Evolutionary conservation across 2,329 filamentous ascomycete species (phyloP).

Genomic region (Colletotrichum cordylinicola): DNA sequence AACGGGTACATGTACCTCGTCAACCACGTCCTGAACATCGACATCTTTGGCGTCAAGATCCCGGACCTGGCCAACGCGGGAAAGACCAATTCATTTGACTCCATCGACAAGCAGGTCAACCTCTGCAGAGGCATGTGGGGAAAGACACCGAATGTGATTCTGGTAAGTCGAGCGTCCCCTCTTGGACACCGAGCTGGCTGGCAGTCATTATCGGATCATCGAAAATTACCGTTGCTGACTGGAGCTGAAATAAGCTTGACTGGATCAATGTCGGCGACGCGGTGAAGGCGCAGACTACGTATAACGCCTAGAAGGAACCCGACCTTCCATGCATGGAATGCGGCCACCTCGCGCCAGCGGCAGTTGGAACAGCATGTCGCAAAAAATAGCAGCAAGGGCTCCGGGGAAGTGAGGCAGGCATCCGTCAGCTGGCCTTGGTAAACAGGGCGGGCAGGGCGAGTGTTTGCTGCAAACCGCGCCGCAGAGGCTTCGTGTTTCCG

Average conservation of each 20-base stretch:
- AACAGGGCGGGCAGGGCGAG: not conserved
- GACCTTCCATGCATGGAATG: not conserved
- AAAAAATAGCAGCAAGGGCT: not conserved
- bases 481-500: not conserved
- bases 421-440: not conserved
- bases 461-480: not conserved
- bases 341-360: not conserved
- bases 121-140: constrained; percentile 31
- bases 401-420: not conserved
- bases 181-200: not conserved
- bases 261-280: constrained; percentile 46
- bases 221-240: constrained; percentile 4
- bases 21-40: constrained; percentile 44
- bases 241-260: constrained; percentile 41
- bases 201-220: not conserved
- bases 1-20: constrained; percentile 49
- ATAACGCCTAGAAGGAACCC: constrained; percentile 39
- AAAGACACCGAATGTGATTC: constrained; percentile 34
- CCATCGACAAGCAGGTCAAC: constrained; percentile 32
- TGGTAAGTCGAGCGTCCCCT: constrained; percentile 33
- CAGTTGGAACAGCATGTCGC: not conserved
- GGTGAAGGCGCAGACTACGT: constrained; percentile 38
- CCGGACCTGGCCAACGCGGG: constrained; percentile 34
- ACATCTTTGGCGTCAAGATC: constrained; percentile 39
- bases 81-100: constrained; percentile 39